Base-by-base conservation (phyloP, 805 yeast genomes). In the Suhomyces faveliae region DNA sequence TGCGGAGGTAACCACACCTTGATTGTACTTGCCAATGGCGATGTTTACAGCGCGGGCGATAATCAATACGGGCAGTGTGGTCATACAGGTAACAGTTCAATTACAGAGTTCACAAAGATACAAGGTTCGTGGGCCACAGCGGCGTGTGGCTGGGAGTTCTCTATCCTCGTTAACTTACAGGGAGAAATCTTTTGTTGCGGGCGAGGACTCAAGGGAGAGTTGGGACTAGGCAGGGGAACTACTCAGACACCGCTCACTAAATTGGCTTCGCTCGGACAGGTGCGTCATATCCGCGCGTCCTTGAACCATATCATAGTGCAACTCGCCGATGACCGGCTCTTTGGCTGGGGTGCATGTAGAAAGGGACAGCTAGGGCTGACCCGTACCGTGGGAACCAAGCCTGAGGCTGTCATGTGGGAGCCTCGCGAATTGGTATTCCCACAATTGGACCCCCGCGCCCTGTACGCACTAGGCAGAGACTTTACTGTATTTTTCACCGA, bases 1-100 rank as follows among this genome's bases (percentile, higher is more conserved):
- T 82, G 90, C 56, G 97, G 97, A 3, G 97, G 98, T 0, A 91
- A 91, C 56, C 97, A 92, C 61, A 84, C 96, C 0, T 56, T 88
- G 13, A 51, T 89, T 2, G 61, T 89, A 6, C 61, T 78, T 10
- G 69, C 64, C 1, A 65, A 74, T 41, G 92, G 92, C 0, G 61
- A 65, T 0, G 62, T 84, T 1, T 83, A 64, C 52, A 78, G 78
- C 0, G 55, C 80, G 43, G 97, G 97, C 0, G 80, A 73, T 47
- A 84, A 83, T 55, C 45, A 65, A 0, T 46, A 52, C 37, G 83
- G 86, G 1, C 90, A 87, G 61, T 76, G 81, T 54, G 83, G 77
- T 3, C 50, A 50, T 19, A 43, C 49, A 1, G 47, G 21, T 5
- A 21, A 8, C 13, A 41, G 11, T 10, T 10, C n/a, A 3, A 38